Evolutionary conservation across 345 rosid species (phyloP), one percentile per base, ranked within the genome.

Genomic region (Gossypium mustelinum): DNA sequence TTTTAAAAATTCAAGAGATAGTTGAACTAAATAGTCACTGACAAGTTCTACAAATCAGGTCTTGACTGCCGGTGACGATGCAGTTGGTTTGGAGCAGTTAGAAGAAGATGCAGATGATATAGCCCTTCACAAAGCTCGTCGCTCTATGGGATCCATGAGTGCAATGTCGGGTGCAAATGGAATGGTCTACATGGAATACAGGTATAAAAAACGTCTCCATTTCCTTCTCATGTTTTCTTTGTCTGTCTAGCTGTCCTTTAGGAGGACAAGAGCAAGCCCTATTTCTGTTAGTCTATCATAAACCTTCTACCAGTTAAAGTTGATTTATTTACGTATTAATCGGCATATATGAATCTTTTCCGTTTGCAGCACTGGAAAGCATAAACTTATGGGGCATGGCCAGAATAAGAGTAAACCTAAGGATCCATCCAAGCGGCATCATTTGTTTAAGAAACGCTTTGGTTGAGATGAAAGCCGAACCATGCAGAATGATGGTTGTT

Each of bases 101-200:
- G 96, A 93, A 60, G 99, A 93, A 83, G 98, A 95, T 70, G 91
- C 91, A 2, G 99, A 90, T 56, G 99, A 90, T 60, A 93, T 90
- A 80, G 91, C 89, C 61, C 89, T 90, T 45, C 90, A 87, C 17
- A 92, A 89, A 68, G 90, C 87, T 16, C 93, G 94, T 73, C 86
- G 94, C 59, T 76, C 39, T 59, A 25, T 59, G 64, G 64, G 64
- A 59, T 59, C 64, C 39, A 59, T 59, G 64, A 59, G 64, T 78
- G 81, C 84, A 20, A 88, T 95, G 93, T 95, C 98, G 0, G 64
- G 99, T 72, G 91, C 98, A 13, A 85, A 85, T 12, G 96, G 97
- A 74, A 88, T 89, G 92, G 92, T 91, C 9, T 93, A 95, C 79
- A 84, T 88, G 96, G 99, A 93, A 84, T 95, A 90, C 86, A 85